These are phyloP conservation scores for Ophiostoma novo-ulmi DNA, from an alignment of 2,329 filamentous ascomycete genomes.

Conservation along the genomic window DNA sequence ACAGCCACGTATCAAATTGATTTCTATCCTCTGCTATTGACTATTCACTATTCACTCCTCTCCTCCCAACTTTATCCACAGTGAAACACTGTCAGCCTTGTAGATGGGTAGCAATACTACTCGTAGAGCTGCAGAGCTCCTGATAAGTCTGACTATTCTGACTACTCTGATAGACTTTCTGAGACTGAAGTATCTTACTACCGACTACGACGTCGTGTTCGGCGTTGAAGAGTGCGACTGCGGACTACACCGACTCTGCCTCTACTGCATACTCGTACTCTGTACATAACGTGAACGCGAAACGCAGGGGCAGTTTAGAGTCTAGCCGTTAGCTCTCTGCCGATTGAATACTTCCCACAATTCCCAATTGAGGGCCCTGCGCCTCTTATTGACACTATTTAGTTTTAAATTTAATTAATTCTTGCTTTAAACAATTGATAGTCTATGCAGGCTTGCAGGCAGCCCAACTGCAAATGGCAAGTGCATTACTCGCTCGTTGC, in stretches of 20 bases:
- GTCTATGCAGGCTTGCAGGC: not conserved
- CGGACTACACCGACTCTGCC: not conserved
- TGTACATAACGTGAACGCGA: not conserved
- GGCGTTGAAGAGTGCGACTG: not conserved
- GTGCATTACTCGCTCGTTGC: not conserved
- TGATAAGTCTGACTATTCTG: no score
- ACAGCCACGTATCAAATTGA: not conserved
- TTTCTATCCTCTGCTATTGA: not conserved
- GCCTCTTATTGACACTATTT: not conserved
- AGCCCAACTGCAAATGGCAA: constrained; percentile 1
- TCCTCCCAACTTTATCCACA: not conserved
- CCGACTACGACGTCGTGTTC: constrained; percentile 11
- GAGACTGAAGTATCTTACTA: not conserved
- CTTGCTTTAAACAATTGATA: no score
- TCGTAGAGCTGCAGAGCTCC: not conserved
- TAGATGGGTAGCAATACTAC: not conserved
- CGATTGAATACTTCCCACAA: not conserved
- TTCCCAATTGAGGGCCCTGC: not conserved
- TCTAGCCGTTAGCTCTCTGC: no score
- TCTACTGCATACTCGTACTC: no score
- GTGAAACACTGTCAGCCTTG: not conserved
- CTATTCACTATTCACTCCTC: not conserved
- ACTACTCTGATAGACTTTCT: no score
- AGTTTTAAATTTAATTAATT: not conserved
- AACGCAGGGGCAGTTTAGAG: not conserved